Evolutionary conservation across 495 filamentous ascomycete species (phyloP), one percentile per base, ranked within the genome.

Genomic region (Hypoxylon intermedium): DNA sequence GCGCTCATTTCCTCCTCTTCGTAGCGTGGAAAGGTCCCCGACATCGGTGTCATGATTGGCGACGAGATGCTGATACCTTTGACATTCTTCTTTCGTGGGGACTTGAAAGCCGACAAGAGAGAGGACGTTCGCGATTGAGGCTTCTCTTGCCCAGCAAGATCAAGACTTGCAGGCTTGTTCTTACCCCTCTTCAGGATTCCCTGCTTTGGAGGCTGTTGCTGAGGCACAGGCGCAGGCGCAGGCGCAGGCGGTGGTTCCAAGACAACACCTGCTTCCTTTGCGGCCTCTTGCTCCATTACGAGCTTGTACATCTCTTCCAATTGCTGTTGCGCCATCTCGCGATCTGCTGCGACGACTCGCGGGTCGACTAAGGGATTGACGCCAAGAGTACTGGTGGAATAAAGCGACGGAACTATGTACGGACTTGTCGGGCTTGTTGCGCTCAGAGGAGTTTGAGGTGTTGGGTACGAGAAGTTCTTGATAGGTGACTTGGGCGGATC

Each of bases 281-380:
- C 83, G 31, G 85, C 87, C 73, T 95, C 91, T 46, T 93, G 89
- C 74, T 90, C 90, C 89, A 96, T 88, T 57, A 96, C 92, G 38
- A 92, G 88, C 44, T 85, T 90, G 70, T 97, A 97, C 65, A 97
- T 85, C 71, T 90, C 86, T 69, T 94, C 91, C 76, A 97, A 86
- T 69, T 96, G 87, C 55, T 83, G 79, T 69, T 93, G 87, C 68
- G 87, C 84, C 72, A 85, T 82, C 59, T 80, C 83, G 58, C 82
- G 84, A 75, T 96, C 90, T 54, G 80, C 78, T 30, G 87, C 82
- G 21, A 96, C 82, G 23, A 95, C 83, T 37, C 82, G 82, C 48
- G 87, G 83, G 71, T 97, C 92, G 49, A 96, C 86, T 24, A 73
- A 68, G 23, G 74, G 71, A 37, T 78, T 74, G 34, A 75, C 53